phyloP scores from a whole-genome alignment of 768 basidiomycete species.

The Podaxis sp. region DNA sequence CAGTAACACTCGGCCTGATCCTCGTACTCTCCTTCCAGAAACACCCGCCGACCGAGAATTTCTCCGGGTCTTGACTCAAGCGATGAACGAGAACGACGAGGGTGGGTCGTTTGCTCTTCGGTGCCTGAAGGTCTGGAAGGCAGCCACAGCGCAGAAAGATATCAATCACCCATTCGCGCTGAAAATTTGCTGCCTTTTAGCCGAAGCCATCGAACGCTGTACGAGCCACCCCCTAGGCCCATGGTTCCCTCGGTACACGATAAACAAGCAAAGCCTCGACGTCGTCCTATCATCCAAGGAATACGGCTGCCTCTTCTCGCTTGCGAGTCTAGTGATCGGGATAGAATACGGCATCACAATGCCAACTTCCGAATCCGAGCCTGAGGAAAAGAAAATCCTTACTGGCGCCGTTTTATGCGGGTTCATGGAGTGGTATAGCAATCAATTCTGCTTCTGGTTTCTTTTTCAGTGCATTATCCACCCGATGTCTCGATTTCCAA shows the following conservation, averaged over 20 bases:
- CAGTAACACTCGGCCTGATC: not conserved
- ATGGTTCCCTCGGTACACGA: not conserved
- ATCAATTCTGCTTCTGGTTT: not conserved
- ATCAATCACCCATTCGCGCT: not conserved
- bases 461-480: not conserved
- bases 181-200: not conserved
- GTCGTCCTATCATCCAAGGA: not conserved
- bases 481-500: not conserved
- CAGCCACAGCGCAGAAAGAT: not conserved
- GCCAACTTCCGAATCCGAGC: not conserved
- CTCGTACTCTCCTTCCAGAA: not conserved
- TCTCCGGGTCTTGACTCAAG: not conserved
- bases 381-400: not conserved
- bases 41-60: not conserved
- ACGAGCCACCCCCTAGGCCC: not conserved
- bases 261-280: not conserved
- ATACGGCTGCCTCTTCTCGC: not conserved
- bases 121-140: not conserved
- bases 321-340: not conserved
- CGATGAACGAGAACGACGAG: not conserved
- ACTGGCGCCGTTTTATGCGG: not conserved
- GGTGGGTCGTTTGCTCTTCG: not conserved
- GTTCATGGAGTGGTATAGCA: not conserved
- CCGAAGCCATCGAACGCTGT: not conserved
- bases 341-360: not conserved